These are phyloP conservation scores for Fraxinus anomala DNA, from an alignment of 257 asterid genomes.

Conservation along the genomic window DNA sequence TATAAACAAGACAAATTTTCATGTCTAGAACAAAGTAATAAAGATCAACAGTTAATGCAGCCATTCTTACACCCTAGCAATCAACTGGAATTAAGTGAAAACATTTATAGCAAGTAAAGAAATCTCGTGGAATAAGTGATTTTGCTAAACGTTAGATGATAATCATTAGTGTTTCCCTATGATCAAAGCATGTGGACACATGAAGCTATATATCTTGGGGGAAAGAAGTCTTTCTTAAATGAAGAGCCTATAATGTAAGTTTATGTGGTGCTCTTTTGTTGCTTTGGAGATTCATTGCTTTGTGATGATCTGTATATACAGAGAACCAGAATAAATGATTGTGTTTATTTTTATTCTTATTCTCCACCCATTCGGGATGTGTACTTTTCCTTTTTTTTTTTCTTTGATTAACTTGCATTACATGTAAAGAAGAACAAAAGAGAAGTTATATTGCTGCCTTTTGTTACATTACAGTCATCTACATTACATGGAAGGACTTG, in stretches of 20 bases:
- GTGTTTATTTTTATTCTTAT: not conserved
- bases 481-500: not conserved
- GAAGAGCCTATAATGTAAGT: not conserved
- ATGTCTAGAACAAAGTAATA: not conserved
- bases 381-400: not conserved
- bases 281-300: not conserved
- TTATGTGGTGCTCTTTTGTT: not conserved
- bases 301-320: not conserved
- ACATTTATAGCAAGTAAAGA: not conserved
- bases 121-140: not conserved
- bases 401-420: not conserved
- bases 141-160: not conserved
- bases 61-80: not conserved
- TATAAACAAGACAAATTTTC: not conserved
- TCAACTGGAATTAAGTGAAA: not conserved
- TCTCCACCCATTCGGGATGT: not conserved
- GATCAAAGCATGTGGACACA: not conserved
- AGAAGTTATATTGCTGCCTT: not conserved
- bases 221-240: not conserved
- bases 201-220: not conserved
- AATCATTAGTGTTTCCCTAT: not conserved
- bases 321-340: not conserved
- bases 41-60: not conserved
- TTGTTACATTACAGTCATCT: not conserved
- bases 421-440: constrained; percentile 1